Base-by-base conservation (phyloP, 2,329 filamentous ascomycete species). In the Proliferodiscus dingleyae region DNA sequence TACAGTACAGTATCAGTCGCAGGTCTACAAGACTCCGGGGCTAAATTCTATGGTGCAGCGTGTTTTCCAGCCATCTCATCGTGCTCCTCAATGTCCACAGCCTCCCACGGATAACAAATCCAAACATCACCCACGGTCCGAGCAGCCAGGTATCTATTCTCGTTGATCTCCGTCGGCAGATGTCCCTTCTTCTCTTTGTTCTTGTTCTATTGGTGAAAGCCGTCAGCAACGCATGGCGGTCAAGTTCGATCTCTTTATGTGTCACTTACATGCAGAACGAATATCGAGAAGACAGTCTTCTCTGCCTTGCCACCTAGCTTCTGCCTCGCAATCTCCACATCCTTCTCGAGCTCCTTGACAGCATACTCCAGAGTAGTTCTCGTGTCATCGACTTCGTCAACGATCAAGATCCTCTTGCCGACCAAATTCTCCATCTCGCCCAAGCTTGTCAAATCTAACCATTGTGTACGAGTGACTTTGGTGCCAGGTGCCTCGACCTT, bases 51-150 rank as follows among this genome's bases (percentile, higher is more conserved):
- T 28, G 46, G 51, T 18, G 22, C 15, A 47, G 37, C 28, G 41
- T 62, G 52, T 49, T 61, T 55, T 11, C 34, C 71, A 15, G 89
- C 86, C 47, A 83, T 65, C 49, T 71, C 69, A 69, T 97, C 91
- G 66, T 96, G 91, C 75, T 90, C 87, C 22, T 95, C 89, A 63
- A 97, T 96, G 65, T 96, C 87, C 26, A 71, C 85, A 34, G 93
- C 93, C 73, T 97, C 93, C 93, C 93, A 98, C 13, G 93, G 93
- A 71, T 98, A 98, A 77, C 89, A 94, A 66, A 97, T 97, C 93
- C 93, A 98, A 55, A 89, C 84, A 69, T 98, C 91, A n/a, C 78
- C 80, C 24, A 94, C 87, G 5, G 91, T 97, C 63, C 85, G 75
- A 18, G 93, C 89, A 18, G 93, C 93, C 56, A 86, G 69, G 70